Evolutionary conservation across 192 early-diverging fungal genomes (phyloP).

Genomic region (Podila horticola): DNA sequence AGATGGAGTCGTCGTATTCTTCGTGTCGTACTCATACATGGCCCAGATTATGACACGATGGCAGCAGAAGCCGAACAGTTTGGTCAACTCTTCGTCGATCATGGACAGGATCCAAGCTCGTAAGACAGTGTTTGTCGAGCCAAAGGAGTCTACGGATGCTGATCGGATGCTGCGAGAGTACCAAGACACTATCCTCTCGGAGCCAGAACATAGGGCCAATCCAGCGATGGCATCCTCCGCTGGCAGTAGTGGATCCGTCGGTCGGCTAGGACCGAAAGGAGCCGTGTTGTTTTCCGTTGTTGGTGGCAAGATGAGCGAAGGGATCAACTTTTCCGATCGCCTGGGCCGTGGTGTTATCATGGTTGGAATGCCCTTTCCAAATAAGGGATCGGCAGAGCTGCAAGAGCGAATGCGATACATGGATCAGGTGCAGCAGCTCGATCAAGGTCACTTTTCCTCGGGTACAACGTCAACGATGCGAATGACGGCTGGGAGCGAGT

Average conservation of each 20-base stretch:
- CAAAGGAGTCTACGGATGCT: constrained; percentile 57
- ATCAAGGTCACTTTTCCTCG: background rate
- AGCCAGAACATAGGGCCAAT: constrained; percentile 17
- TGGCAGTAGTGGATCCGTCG: background rate
- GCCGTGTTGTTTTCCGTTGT: constrained; percentile 90
- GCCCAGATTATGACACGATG: constrained; percentile 68
- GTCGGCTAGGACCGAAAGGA: constrained; percentile 52
- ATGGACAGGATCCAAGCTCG: constrained; percentile 28
- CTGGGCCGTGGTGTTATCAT: constrained; percentile 88
- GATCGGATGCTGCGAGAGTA: constrained; percentile 74
- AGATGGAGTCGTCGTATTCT: constrained; percentile 89
- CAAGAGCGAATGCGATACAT: constrained; percentile 78
- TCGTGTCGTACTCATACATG: constrained; percentile 84
- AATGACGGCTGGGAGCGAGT: constrained; percentile 65
- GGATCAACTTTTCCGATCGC: constrained; percentile 91
- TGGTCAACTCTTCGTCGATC: constrained; percentile 9
- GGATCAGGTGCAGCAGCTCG: constrained; percentile 49
- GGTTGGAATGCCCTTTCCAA: constrained; percentile 91
- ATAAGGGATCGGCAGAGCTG: constrained; percentile 78
- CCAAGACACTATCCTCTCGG: constrained; percentile 52
- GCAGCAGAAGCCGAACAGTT: constrained; percentile 20
- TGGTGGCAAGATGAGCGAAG: constrained; percentile 92
- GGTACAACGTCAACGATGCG: constrained; percentile 9
- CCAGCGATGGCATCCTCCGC: background rate
- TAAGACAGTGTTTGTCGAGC: constrained; percentile 78